These are phyloP conservation scores for Ensete ventricosum DNA, from an alignment of 176 grass and related monocot genomes.

Conservation along the genomic window DNA sequence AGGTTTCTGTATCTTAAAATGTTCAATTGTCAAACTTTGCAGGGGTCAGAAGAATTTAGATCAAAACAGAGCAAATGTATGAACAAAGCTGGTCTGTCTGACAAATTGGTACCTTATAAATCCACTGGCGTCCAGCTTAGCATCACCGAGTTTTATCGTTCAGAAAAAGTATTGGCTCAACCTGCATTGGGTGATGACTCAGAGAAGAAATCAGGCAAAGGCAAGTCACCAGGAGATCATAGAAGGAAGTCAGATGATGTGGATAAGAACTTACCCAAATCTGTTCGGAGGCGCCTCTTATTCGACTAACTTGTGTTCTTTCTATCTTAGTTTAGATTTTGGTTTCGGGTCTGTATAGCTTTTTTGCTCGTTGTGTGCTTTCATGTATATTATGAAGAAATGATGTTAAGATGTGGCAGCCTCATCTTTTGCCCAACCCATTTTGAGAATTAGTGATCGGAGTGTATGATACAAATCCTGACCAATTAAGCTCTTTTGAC, in stretches of 20 bases:
- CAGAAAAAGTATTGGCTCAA: slow-evolving; percentile 28
- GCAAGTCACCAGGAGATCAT: slow-evolving; percentile 14
- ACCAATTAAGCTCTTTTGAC: too few relatives aligned
- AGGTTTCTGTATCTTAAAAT: background rate
- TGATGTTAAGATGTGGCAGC: background rate
- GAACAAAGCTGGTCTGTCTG: background rate
- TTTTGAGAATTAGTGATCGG: too few relatives aligned
- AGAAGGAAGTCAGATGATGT: slow-evolving; percentile 41
- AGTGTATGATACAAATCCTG: too few relatives aligned
- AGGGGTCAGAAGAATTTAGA: slow-evolving; percentile 66
- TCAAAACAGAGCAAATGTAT: slow-evolving; percentile 38
- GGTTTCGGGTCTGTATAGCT: background rate
- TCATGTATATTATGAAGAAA: slow-evolving; percentile 3
- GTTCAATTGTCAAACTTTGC: slow-evolving; percentile 18
- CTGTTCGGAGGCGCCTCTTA: slow-evolving; percentile 43
- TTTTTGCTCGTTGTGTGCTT: slow-evolving; percentile 7
- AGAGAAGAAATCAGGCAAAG: slow-evolving; percentile 16
- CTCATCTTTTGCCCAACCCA: too few relatives aligned
- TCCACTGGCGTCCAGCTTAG: slow-evolving; percentile 47
- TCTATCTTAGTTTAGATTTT: slow-evolving; percentile 26
- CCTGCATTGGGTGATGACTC: slow-evolving; percentile 15
- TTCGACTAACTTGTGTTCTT: slow-evolving; percentile 42
- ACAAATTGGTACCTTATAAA: slow-evolving; percentile 10
- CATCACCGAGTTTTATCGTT: slow-evolving; percentile 78
- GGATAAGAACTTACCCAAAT: slow-evolving; percentile 38